Percentiles rank a stretch among this genome's conserved stretches.
Evolutionary conservation across 257 asterid genomes (phyloP).

Genomic region (Voacanga thouarsii): DNA sequence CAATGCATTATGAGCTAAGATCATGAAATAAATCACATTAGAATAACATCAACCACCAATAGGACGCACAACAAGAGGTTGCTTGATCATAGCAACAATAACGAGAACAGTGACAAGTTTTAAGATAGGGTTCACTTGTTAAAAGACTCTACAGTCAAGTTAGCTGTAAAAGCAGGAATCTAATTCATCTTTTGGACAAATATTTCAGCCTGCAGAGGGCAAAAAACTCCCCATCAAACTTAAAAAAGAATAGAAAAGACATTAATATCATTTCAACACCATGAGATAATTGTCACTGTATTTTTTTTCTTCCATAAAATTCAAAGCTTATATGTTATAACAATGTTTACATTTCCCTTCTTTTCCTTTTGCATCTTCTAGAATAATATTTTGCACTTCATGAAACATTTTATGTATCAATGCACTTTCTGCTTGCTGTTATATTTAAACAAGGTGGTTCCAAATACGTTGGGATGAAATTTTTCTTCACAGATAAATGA

Average conservation of each 20-base stretch:
- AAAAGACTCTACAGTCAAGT: conserved; percentile 85
- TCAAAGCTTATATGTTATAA: not conserved
- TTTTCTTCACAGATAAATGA: not conserved
- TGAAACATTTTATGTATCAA: not conserved
- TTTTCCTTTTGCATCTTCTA: not conserved
- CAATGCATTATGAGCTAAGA: conserved; percentile 9
- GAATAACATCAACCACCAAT: not conserved
- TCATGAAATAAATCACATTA: not conserved
- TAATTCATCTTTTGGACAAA: conserved; percentile 82
- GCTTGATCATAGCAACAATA: conserved; percentile 4
- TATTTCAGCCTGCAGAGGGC: conserved; percentile 64
- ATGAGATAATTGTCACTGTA: too few species aligned
- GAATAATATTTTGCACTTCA: not conserved
- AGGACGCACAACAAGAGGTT: not conserved
- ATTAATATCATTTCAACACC: not conserved
- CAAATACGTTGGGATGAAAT: not conserved
- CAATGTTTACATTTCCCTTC: not conserved
- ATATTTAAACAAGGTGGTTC: not conserved
- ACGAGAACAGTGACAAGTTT: conserved; percentile 18
- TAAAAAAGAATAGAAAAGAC: not conserved
- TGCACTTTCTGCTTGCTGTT: not conserved
- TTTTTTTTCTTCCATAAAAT: not conserved
- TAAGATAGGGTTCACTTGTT: conserved; percentile 86
- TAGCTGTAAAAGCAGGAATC: conserved; percentile 91
- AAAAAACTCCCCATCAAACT: not conserved